A percentile compares a stretch with the other conserved stretches of the same genome.
phyloP scores from a whole-genome alignment of 2,329 filamentous ascomycete species.

The Phaeosphaeriaceae sp. region DNA sequence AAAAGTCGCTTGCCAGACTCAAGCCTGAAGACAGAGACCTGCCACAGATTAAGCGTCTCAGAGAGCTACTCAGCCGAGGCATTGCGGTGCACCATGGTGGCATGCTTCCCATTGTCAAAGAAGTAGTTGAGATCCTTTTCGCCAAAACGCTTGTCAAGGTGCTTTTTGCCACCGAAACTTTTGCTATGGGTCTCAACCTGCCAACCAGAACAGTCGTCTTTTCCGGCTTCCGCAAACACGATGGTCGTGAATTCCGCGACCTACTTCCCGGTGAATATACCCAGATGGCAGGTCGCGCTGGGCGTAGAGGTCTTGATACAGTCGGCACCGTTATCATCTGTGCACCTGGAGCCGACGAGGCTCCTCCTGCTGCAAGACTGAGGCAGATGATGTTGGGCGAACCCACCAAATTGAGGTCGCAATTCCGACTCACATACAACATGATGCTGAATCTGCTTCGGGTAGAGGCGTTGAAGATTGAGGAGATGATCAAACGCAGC shows the following conservation, averaged over 20 bases:
- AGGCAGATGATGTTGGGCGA: slow-evolving; percentile 95
- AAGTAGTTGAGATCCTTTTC: slow-evolving; percentile 95
- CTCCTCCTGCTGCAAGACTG: slow-evolving; percentile 81
- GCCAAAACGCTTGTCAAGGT: slow-evolving; percentile 95
- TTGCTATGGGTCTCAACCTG: slow-evolving; percentile 96
- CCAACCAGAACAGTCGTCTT: slow-evolving; percentile 97
- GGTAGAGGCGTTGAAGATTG: slow-evolving; percentile 96
- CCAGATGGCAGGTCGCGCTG: slow-evolving; percentile 96
- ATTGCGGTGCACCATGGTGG: slow-evolving; percentile 97
- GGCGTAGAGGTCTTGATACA: slow-evolving; percentile 87
- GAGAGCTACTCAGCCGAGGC: slow-evolving; percentile 84
- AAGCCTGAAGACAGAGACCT: slow-evolving; percentile 88
- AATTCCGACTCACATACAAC: slow-evolving; percentile 97
- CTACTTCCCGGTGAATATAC: slow-evolving; percentile 95
- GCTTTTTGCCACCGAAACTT: slow-evolving; percentile 96
- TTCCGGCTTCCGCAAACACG: slow-evolving; percentile 95
- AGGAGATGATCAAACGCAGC: slow-evolving; percentile 99
- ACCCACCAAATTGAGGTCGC: slow-evolving; percentile 91
- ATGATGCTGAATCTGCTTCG: slow-evolving; percentile 97
- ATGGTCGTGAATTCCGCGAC: slow-evolving; percentile 90
- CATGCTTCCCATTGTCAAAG: slow-evolving; percentile 93
- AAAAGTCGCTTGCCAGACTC: slow-evolving; percentile 89
- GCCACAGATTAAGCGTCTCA: slow-evolving; percentile 89
- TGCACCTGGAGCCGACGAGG: slow-evolving; percentile 79
- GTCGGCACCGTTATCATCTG: slow-evolving; percentile 96